These are phyloP conservation scores for Coleophoma eucalyptorum DNA, from an alignment of 2,329 filamentous ascomycete genomes.

Conservation along the genomic window DNA sequence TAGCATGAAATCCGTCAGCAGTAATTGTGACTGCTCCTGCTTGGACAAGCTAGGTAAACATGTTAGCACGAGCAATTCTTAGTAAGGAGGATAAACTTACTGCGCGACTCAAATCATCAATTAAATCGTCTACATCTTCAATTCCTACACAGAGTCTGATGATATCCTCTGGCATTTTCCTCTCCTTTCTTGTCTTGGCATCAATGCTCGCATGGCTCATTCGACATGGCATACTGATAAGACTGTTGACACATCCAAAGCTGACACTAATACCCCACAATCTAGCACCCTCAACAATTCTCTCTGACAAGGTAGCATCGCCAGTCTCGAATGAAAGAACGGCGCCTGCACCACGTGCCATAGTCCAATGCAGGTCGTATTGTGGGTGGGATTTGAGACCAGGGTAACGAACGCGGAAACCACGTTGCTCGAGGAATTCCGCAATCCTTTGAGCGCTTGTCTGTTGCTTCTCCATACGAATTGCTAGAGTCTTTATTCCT, in stretches of 20 bases:
- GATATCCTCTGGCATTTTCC: slow-evolving; percentile 93
- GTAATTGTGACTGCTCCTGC: slow-evolving; percentile 88
- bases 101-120: slow-evolving; percentile 87
- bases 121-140: slow-evolving; percentile 85
- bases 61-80: slow-evolving; percentile 10
- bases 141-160: slow-evolving; percentile 96
- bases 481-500: slow-evolving; percentile 92
- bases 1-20: slow-evolving; percentile 74
- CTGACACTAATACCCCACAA: slow-evolving; percentile 96
- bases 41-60: slow-evolving; percentile 70
- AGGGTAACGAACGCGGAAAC: slow-evolving; percentile 94
- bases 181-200: slow-evolving; percentile 83
- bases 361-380: slow-evolving; percentile 93
- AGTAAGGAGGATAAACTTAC: slow-evolving; percentile 52
- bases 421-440: slow-evolving; percentile 83
- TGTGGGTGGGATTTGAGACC: slow-evolving; percentile 93
- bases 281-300: slow-evolving; percentile 89
- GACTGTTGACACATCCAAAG: slow-evolving; percentile 95
- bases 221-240: slow-evolving; percentile 99
- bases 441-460: slow-evolving; percentile 87
- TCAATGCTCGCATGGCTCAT: slow-evolving; percentile 99
- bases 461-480: slow-evolving; percentile 99
- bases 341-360: slow-evolving; percentile 89
- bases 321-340: slow-evolving; percentile 97
- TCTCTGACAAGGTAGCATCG: slow-evolving; percentile 75